phyloP scores from a whole-genome alignment of 352 stramenopile species.

The Pythium brassicae region DNA sequence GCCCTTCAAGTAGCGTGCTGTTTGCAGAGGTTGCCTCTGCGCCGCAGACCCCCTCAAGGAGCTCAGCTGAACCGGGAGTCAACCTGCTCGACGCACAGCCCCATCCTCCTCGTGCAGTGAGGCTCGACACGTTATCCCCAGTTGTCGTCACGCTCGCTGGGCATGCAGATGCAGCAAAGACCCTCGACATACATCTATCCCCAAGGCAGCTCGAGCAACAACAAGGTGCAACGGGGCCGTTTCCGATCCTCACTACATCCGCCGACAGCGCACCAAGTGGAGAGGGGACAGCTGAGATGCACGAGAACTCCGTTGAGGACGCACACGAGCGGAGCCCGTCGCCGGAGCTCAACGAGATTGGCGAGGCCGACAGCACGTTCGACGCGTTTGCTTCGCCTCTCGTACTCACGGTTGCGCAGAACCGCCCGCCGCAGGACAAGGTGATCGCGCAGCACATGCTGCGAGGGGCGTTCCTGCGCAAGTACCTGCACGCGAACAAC shows the following conservation, averaged over 20 bases:
- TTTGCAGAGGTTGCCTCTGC: background rate
- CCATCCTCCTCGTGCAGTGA: background rate
- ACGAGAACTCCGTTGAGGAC: background rate
- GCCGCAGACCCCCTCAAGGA: background rate
- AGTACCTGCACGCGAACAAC: slow-evolving; percentile 62
- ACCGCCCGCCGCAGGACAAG: slow-evolving; percentile 26
- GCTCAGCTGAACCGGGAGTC: background rate
- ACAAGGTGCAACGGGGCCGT: background rate
- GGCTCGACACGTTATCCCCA: background rate
- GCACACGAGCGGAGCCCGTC: background rate
- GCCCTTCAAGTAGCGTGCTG: background rate
- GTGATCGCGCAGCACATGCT: slow-evolving; percentile 58
- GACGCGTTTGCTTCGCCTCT: slow-evolving; percentile 24
- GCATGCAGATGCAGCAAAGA: background rate
- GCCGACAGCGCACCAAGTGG: background rate
- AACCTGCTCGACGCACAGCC: background rate
- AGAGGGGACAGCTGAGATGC: background rate
- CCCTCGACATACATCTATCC: background rate
- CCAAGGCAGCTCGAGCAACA: background rate
- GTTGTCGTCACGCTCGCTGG: background rate
- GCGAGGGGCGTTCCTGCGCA: slow-evolving; percentile 52
- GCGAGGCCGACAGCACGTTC: slow-evolving; percentile 1
- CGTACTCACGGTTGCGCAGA: slow-evolving; percentile 27
- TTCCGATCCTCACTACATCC: background rate
- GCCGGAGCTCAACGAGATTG: background rate